Evolutionary conservation across 345 rosid species (phyloP).

Genomic region (Heritiera littoralis): DNA sequence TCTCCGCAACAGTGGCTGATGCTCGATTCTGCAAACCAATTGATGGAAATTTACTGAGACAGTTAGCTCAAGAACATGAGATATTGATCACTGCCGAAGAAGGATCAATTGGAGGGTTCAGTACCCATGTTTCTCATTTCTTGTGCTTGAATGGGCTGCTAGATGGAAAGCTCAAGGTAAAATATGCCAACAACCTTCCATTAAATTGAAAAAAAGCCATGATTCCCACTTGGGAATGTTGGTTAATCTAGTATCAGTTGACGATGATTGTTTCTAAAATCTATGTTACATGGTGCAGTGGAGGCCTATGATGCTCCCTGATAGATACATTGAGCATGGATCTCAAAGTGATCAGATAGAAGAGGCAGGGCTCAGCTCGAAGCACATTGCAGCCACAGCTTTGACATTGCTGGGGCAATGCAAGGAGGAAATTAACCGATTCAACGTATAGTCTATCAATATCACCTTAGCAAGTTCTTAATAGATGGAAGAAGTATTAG

Average conservation of each 20-base stretch:
- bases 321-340: conserved; percentile 57
- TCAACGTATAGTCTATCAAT: background rate
- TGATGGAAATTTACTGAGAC: conserved; percentile 38
- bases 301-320: conserved; percentile 57
- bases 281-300: conserved; percentile 33
- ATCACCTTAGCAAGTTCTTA: no score
- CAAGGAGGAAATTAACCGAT: conserved; percentile 21
- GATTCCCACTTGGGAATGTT: background rate
- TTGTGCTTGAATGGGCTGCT: conserved; percentile 43
- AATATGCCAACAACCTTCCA: background rate
- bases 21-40: conserved; percentile 56
- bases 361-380: conserved; percentile 44
- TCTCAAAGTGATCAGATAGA: conserved; percentile 41
- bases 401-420: conserved; percentile 25
- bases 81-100: conserved; percentile 50
- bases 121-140: conserved; percentile 50
- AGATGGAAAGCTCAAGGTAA: conserved; percentile 52
- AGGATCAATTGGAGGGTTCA: conserved; percentile 57
- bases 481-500: background rate
- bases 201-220: background rate
- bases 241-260: background rate
- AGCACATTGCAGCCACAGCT: conserved; percentile 50
- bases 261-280: background rate
- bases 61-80: conserved; percentile 41
- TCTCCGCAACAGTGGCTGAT: conserved; percentile 49